Base-by-base conservation (phyloP, 768 basidiomycete species). In the Hemileccinum rubropunctum region DNA sequence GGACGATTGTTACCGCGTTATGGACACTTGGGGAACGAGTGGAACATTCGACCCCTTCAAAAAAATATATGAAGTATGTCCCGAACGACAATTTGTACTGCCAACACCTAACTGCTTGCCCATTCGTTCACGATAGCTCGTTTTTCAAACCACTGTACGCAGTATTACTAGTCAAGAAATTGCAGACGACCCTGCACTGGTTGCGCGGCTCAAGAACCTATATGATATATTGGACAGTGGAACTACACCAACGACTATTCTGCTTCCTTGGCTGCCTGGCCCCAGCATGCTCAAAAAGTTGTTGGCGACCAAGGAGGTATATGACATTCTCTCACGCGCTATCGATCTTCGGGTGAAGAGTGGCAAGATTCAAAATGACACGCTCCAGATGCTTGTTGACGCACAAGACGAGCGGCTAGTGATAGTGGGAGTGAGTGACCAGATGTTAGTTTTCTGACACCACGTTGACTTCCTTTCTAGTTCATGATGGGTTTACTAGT, bases 401-500 rank as follows among this genome's bases (percentile, higher is more conserved):
- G 73, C 74, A 28, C 77, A 80, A 14, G 88, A 89, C 61, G 86
- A 88, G 54, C 79, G 75, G 54, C 67, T 82, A 47, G 76, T 83
- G 38, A 77, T 89, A 44, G 79, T 89, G 37, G 88, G 87, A 51
- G 87, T 88, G 78, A 70, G 37, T 56, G 17, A 41, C 50, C 48
- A 37, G 20, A 26, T 20, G 52, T 58, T 56, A 58, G 54, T 46
- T 26, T 58, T 52, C 45, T 44, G 50, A 50, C 27, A 44, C 57
- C 46, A 45, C 55, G 33, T 35, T 68, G 49, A 66, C 53, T 52
- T 61, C 38, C 58, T 40, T 4, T 60, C 36, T 58, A 88, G 86
- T 89, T 91, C 65, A 85, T 88, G 51, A 88, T 89, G 83, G 88
- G 88, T 28, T 70, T 90, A 14, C 72, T 91, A 48, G 84, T 88